Percentiles rank a stretch among this genome's conserved stretches.
phyloP scores from a whole-genome alignment of 1,139 yeast species.

The Trichomonascaceae sp. region DNA sequence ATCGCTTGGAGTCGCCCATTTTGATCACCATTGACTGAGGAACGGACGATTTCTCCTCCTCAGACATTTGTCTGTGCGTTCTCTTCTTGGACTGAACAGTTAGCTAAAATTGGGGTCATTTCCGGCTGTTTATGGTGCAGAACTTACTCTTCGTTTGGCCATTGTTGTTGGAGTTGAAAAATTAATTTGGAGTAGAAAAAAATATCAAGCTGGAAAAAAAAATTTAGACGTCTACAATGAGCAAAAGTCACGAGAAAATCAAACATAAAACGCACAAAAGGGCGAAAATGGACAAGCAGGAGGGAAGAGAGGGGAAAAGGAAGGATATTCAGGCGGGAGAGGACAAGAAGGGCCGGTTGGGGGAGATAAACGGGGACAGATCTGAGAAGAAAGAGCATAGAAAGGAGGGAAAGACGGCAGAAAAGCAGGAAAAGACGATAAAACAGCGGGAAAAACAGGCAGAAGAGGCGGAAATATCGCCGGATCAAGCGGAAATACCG shows the following conservation, averaged over 20 bases:
- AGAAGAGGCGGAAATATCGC: too few species aligned
- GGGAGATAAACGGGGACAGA: neutral
- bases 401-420: neutral
- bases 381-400: neutral
- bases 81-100: slow-evolving; percentile 52
- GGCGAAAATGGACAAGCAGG: neutral
- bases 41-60: slow-evolving; percentile 64
- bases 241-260: neutral
- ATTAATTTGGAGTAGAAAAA: neutral
- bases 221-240: neutral
- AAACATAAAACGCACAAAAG: neutral
- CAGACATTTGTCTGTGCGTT: slow-evolving; percentile 67
- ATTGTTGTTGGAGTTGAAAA: slow-evolving; percentile 22
- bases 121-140: slow-evolving; percentile 9
- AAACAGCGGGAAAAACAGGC: too few species aligned
- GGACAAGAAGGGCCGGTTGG: neutral
- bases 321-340: neutral
- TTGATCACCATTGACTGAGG: slow-evolving; percentile 93
- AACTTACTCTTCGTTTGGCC: slow-evolving; percentile 47
- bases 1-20: slow-evolving; percentile 59
- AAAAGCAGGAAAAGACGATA: neutral
- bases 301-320: neutral
- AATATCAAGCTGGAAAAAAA: neutral
- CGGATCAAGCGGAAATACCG: too few species aligned
- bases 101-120: neutral